Conservation (phyloP, 1,284 basidiomycete genomes). For the Inonotus obliquus region DNA sequence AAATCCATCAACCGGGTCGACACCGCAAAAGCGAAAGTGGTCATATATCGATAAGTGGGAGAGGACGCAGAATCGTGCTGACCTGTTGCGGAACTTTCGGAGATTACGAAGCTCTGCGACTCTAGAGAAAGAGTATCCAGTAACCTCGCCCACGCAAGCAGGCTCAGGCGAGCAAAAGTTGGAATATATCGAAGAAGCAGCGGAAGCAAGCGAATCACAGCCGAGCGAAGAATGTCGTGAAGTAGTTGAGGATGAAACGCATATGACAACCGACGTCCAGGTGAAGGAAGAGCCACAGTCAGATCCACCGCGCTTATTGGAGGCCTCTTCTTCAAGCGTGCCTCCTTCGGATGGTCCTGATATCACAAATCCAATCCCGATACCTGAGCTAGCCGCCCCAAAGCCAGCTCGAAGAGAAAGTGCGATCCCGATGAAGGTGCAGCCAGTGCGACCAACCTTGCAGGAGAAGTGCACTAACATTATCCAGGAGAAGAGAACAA, state of each 20-base stretch:
- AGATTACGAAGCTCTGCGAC: neutral
- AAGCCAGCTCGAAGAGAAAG: neutral
- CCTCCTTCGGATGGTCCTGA: neutral
- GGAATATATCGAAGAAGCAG: slow-evolving; percentile 1
- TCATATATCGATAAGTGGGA: slow-evolving; percentile 66
- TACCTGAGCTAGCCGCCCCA: neutral
- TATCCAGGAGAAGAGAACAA: slow-evolving; percentile 6
- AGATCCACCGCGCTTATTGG: neutral
- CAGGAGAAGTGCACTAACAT: slow-evolving; percentile 18
- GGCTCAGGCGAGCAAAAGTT: neutral
- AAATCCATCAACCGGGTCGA: slow-evolving; percentile 61
- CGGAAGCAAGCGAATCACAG: neutral
- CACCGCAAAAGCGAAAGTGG: slow-evolving; percentile 69
- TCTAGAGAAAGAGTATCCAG: neutral
- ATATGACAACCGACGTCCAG: too few relatives aligned
- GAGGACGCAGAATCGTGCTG: slow-evolving; percentile 55
- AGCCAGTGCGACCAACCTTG: slow-evolving; percentile 7
- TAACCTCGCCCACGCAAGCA: neutral
- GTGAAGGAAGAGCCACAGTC: neutral
- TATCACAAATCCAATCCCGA: neutral
- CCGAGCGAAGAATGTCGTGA: neutral
- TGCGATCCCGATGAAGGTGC: slow-evolving; percentile 6
- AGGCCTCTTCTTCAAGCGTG: neutral
- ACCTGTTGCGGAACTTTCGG: slow-evolving; percentile 8
- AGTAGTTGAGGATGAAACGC: neutral